Base-by-base conservation (phyloP, 805 yeast species). In the Tetrapisispora arboricola region DNA sequence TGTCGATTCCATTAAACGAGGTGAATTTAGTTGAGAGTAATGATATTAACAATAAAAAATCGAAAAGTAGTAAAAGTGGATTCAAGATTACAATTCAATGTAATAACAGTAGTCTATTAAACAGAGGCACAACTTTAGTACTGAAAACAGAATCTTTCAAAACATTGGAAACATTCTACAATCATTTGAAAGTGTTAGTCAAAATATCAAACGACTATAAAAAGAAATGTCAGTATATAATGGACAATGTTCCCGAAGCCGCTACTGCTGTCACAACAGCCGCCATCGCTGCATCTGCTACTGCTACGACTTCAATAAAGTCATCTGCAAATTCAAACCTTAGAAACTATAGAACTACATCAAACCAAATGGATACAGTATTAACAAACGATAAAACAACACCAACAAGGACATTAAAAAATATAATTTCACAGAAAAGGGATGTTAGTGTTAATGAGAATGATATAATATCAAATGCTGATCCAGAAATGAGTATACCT, bases 121-220 rank as follows among this genome's bases (percentile, higher is more conserved):
- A 78, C 46, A 72, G 85, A 54, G 84, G 86, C 32, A 96, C 88
- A 64, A 87, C 86, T 53, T 86, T 92, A 85, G 92, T 88, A n/a
- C 88, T 90, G 67, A 73, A 94, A 49, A 80, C 94, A n/a, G 92
- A 84, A 54, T 74, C 82, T 37, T 83, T 82, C 52, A 82, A 79
- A 32, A 61, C 72, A 25, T 84, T 87, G 90, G 76, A 80, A 58
- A 72, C 69, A 31, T 90, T 98, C 97, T 84, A 75, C 61, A 75
- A 75, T 49, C 94, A 84, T 55, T 69, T 90, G 49, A 78, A 79
- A 57, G 68, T 67, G 36, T 67, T 87, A 50, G 81, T 92, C 2
- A 62, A 71, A 9, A n/a, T 38, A 5, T 22, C 28, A 16, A 32
- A 32, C 12, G 27, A 38, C 15, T 26, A n/a, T 2, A 63, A 70